phyloP scores from a whole-genome alignment of 1,284 basidiomycete species.

The Cryptococcus sp. region DNA sequence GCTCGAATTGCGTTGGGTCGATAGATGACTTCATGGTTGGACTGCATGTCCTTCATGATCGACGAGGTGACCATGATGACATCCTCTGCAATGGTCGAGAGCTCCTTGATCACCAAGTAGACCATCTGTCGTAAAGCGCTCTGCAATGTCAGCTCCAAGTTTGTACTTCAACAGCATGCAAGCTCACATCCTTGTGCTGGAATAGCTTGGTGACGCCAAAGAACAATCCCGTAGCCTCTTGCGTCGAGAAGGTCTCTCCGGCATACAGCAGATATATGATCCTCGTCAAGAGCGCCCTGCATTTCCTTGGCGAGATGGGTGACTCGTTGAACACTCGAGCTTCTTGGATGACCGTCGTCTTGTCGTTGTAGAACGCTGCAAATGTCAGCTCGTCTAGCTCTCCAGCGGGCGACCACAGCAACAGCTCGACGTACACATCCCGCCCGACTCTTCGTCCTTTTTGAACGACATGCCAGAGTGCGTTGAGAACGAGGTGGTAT shows the following conservation, averaged over 20 bases:
- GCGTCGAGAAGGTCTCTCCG: conserved; percentile 89
- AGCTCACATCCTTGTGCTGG: conserved; percentile 98
- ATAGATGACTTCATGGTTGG: conserved; percentile 98
- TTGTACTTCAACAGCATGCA: no score
- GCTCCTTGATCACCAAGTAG: conserved; percentile 97
- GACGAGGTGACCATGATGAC: conserved; percentile 99
- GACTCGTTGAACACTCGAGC: conserved; percentile 99
- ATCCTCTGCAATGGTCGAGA: conserved; percentile 93
- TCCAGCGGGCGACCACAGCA: neutral
- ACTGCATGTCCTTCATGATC: conserved; percentile 99
- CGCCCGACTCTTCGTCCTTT: conserved; percentile 84
- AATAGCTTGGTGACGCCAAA: conserved; percentile 99
- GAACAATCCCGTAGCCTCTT: conserved; percentile 96
- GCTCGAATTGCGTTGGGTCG: conserved; percentile 96
- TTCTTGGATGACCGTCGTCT: conserved; percentile 94
- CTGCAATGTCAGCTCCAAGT: conserved; percentile 50
- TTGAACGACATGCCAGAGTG: conserved; percentile 71
- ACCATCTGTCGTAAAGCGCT: conserved; percentile 95
- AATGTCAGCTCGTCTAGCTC: conserved; percentile 1
- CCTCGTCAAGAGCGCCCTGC: conserved; percentile 89
- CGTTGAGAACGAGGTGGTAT: conserved; percentile 1
- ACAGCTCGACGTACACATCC: conserved; percentile 38
- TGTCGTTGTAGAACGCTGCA: conserved; percentile 63
- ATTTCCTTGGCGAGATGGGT: conserved; percentile 94
- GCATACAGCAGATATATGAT: conserved; percentile 95